phyloP scores from a whole-genome alignment of 768 basidiomycete species.

The Xerocomellus amylosporus region DNA sequence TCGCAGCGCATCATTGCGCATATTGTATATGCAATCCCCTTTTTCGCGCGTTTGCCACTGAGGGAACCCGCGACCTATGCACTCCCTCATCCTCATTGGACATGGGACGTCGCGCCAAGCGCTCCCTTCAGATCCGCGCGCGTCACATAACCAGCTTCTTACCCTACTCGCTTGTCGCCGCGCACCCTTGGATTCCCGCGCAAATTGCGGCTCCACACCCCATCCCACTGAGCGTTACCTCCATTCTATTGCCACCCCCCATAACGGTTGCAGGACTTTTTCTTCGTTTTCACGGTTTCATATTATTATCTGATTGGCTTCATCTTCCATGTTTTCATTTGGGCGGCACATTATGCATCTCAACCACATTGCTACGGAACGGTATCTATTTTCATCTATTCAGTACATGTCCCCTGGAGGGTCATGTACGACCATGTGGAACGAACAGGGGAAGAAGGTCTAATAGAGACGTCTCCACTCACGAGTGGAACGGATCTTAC shows the following conservation, averaged over 20 bases:
- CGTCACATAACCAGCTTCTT: conserved; percentile 18
- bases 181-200: conserved; percentile 20
- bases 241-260: conserved; percentile 4
- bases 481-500: conserved; percentile 21
- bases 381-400: conserved; percentile 33
- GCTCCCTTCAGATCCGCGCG: conserved; percentile 21
- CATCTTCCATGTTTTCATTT: conserved; percentile 19
- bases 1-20: conserved; percentile 13
- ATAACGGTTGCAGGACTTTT: conserved; percentile 7
- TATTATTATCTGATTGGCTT: conserved; percentile 30
- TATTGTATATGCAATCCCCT: conserved; percentile 24
- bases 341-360: conserved; percentile 28
- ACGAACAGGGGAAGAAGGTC: conserved; percentile 11
- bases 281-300: conserved; percentile 18
- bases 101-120: conserved; percentile 26
- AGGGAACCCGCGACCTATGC: conserved; percentile 25
- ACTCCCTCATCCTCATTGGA: conserved; percentile 16
- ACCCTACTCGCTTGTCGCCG: conserved; percentile 12
- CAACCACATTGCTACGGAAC: conserved; percentile 30
- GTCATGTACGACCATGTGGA: conserved; percentile 16
- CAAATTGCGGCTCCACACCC: conserved; percentile 11
- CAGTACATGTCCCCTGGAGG: conserved; percentile 25
- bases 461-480: conserved; percentile 13
- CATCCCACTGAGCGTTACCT: not conserved
- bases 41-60: conserved; percentile 22